phyloP scores from a whole-genome alignment of 176 grass and related monocot species.

The Thalia dealbata region DNA sequence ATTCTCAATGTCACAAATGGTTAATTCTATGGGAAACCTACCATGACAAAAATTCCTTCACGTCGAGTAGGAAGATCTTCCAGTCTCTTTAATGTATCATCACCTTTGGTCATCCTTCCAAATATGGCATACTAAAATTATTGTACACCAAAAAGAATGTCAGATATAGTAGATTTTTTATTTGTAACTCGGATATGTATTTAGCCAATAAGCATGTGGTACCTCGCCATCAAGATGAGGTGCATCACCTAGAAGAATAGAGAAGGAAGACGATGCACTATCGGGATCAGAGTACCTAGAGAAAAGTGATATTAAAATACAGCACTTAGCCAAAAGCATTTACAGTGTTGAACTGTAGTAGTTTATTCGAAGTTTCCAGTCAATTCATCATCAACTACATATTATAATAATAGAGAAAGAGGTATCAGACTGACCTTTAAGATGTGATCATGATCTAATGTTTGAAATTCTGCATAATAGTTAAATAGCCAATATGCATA shows the following conservation, averaged over 20 bases:
- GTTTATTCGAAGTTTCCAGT: background rate
- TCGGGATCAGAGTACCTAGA: slow-evolving; percentile 84
- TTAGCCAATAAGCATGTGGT: slow-evolving; percentile 7
- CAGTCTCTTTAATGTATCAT: slow-evolving; percentile 72
- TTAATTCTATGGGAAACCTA: slow-evolving; percentile 16
- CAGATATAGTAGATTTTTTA: slow-evolving; percentile 13
- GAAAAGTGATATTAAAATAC: background rate
- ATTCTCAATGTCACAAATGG: background rate
- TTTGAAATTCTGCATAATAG: background rate
- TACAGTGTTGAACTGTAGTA: background rate
- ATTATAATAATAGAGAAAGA: background rate
- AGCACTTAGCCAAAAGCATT: background rate
- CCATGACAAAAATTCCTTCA: slow-evolving; percentile 96
- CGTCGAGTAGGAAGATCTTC: slow-evolving; percentile 64
- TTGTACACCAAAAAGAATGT: slow-evolving; percentile 13
- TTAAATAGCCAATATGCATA: background rate
- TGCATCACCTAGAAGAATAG: slow-evolving; percentile 77
- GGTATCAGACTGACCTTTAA: background rate
- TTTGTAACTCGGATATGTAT: background rate
- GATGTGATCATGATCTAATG: background rate
- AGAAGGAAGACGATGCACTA: slow-evolving; percentile 82
- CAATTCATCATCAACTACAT: background rate
- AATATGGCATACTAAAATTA: slow-evolving; percentile 85
- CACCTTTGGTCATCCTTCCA: slow-evolving; percentile 80
- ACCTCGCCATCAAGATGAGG: slow-evolving; percentile 95